phyloP scores from a whole-genome alignment of 225 moss, liverwort and hornwort species.

The Antitrichia curtipendula region DNA sequence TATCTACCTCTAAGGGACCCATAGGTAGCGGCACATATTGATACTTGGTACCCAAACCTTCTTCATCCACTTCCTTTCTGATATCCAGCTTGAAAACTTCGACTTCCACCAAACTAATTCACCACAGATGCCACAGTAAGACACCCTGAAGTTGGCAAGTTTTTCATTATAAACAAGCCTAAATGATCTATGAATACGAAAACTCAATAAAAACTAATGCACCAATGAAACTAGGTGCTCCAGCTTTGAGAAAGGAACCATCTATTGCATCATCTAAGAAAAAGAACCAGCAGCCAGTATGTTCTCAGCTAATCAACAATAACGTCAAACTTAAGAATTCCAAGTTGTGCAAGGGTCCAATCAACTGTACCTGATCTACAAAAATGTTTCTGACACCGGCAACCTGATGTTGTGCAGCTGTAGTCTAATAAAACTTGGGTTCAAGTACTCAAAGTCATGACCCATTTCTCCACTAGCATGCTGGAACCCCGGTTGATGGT shows the following conservation, averaged over 20 bases:
- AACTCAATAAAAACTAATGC: background rate
- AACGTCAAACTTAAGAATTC: background rate
- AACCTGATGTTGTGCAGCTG: background rate
- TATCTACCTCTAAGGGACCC: conserved; percentile 9
- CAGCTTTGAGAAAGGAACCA: background rate
- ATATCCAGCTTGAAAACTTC: conserved; percentile 16
- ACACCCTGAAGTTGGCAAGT: background rate
- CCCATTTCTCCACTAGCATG: conserved; percentile 12
- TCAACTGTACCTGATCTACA: background rate
- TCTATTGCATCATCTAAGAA: background rate
- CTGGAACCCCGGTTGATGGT: background rate
- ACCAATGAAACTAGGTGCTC: background rate
- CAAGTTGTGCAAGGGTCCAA: background rate
- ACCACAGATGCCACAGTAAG: background rate
- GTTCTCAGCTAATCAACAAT: background rate
- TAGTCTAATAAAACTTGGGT: conserved; percentile 4
- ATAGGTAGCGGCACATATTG: conserved; percentile 35
- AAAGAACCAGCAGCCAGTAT: background rate
- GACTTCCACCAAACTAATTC: background rate
- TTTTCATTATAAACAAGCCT: background rate
- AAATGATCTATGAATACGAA: background rate
- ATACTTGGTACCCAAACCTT: conserved; percentile 21
- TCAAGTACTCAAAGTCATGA: conserved; percentile 8
- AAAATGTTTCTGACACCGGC: background rate
- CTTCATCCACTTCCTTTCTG: conserved; percentile 19